Evolutionary conservation across 192 early-diverging fungal genomes (phyloP), one percentile per base, ranked within the genome.

Genomic region (Backusella australiensis): DNA sequence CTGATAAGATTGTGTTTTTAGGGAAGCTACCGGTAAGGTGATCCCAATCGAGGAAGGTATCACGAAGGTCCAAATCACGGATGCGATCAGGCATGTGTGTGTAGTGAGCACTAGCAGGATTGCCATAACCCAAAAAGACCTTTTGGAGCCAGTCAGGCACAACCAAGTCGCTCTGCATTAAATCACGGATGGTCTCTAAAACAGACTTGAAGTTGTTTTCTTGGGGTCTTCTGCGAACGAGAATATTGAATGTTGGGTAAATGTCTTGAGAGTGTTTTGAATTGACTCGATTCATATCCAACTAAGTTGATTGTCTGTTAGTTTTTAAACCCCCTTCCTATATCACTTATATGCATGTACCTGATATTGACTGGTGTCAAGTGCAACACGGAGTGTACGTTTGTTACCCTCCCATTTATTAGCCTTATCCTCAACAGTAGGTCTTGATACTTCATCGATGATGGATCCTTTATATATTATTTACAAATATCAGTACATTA

Each of bases 171-270:
- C 86, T 92, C 81, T 93, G 89, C 90, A 96, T 93, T 75, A 97
- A 81, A 67, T 94, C 94, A 35, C 96, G 93, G 49, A 98, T 91
- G 0, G 95, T 93, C 73, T 97, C 97, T 65, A 98, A 80, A 3
- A 97, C 94, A 2, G 93, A 89, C 80, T 94, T 95, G 77, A 98
- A 97, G 81, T 97, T 97, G 85, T 95, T 98, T 84, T 97, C 96
- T 76, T 93, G 86, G 41, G 95, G 90, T 68, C 91, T 89, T 34
- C 97, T 87, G 35, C 98, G 90, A 72, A 99, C 77, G n/a, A 98
- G 85, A 23, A 98, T 85, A 81, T 97, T 98, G 73, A 99, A 96
- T 9, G 88, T 87, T 23, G 85, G 85, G 77, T 98, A 94, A 0
- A 96, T 85, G 80, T 93, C 91, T 21, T 87, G 86, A 1, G 75